Conservation (phyloP, 2,329 filamentous ascomycete genomes). For the Colletotrichum orbiculare region DNA sequence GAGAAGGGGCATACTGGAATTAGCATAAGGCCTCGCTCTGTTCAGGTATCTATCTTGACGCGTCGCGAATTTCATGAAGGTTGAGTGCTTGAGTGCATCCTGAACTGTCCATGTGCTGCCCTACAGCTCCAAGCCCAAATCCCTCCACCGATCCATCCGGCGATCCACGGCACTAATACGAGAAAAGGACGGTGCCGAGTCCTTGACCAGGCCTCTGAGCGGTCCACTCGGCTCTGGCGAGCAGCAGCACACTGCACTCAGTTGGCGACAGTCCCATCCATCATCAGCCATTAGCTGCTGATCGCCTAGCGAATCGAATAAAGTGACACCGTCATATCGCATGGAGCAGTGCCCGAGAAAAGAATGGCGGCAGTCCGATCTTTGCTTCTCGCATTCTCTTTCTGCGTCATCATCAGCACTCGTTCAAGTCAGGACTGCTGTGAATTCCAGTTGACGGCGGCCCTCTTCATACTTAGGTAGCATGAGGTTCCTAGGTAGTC, state of each 20-base stretch:
- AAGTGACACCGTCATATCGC: too few species aligned
- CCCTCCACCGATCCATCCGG: constrained; percentile 25
- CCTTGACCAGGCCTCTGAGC: constrained; percentile 1
- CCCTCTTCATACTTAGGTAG: too few species aligned
- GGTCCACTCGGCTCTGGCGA: background rate
- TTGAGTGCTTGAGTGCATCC: background rate
- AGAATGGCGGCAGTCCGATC: too few species aligned
- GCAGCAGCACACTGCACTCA: background rate
- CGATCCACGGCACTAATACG: constrained; percentile 24
- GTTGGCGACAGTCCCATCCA: too few species aligned
- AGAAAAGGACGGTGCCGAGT: constrained; percentile 18
- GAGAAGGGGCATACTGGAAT: too few species aligned
- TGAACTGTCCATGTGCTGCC: background rate
- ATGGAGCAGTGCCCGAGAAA: too few species aligned
- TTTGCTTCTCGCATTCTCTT: too few species aligned
- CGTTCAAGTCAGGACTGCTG: too few species aligned
- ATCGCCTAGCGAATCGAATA: constrained; percentile 3
- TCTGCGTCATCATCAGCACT: too few species aligned
- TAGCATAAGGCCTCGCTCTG: constrained; percentile 12
- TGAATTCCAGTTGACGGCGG: too few species aligned
- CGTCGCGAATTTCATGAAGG: too few species aligned
- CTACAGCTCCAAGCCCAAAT: constrained; percentile 1
- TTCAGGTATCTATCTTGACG: background rate
- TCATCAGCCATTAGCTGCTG: constrained; percentile 1
- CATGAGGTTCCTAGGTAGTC: too few species aligned